Evolutionary conservation across 495 filamentous ascomycete genomes (phyloP).

Genomic region (Astrothelium subdiscretum): DNA sequence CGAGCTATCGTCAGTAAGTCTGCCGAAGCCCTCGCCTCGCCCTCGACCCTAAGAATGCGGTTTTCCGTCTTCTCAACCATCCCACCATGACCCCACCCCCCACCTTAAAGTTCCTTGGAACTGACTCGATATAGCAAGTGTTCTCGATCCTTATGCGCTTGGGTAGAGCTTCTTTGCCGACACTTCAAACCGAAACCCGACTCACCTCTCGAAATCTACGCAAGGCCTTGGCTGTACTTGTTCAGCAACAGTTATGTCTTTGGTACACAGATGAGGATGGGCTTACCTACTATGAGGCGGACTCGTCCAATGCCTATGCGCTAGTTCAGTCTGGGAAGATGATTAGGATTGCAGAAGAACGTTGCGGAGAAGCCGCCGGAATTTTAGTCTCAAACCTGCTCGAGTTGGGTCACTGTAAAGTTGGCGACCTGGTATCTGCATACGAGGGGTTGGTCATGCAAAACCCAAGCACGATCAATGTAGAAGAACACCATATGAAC

Average conservation of each 20-base stretch:
- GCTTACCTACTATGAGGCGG: constrained; percentile 65
- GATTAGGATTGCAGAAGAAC: constrained; percentile 56
- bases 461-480: constrained; percentile 8
- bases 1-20: constrained; percentile 76
- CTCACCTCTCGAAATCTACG: constrained; percentile 58
- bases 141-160: constrained; percentile 65
- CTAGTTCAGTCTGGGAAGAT: constrained; percentile 73
- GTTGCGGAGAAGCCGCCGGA: constrained; percentile 57
- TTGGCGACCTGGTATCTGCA: constrained; percentile 51
- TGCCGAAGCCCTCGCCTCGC: too few relatives aligned
- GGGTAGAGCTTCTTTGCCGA: constrained; percentile 62
- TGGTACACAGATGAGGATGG: constrained; percentile 45
- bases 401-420: constrained; percentile 61
- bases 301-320: constrained; percentile 61
- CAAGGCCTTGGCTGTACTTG: constrained; percentile 67
- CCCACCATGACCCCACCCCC: background rate
- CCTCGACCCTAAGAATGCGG: background rate
- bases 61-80: background rate
- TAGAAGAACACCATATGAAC: constrained; percentile 15
- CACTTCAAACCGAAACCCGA: constrained; percentile 52
- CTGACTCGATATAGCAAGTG: constrained; percentile 30
- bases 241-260: constrained; percentile 78
- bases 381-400: constrained; percentile 63
- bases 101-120: too few relatives aligned
- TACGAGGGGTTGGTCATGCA: constrained; percentile 20